Conservation (phyloP, 2,329 filamentous ascomycete genomes). For the Monilinia vaccinii-corymbosi region DNA sequence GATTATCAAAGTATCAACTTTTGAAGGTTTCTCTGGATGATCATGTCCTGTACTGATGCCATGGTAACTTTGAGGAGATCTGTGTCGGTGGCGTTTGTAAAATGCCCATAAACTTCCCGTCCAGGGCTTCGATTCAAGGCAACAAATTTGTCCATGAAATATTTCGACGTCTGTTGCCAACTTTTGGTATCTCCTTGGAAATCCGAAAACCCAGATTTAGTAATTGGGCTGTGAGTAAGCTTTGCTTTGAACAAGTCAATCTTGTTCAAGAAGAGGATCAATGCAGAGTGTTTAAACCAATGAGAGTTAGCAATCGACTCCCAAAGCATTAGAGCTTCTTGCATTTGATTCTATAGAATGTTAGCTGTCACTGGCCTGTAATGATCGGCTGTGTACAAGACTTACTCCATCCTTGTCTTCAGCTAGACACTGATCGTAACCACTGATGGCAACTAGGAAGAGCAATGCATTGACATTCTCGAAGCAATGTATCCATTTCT, state of each 20-base stretch:
- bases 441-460: conserved; percentile 90
- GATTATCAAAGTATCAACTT: conserved; percentile 58
- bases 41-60: conserved; percentile 80
- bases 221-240: conserved; percentile 60
- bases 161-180: conserved; percentile 67
- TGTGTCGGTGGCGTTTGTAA: conserved; percentile 53
- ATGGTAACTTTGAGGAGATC: conserved; percentile 80
- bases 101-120: conserved; percentile 49
- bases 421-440: conserved; percentile 91
- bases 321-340: conserved; percentile 79
- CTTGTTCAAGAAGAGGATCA: conserved; percentile 82
- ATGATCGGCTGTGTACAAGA: conserved; percentile 17
- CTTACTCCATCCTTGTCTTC: conserved; percentile 93
- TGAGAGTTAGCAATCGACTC: conserved; percentile 79
- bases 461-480: conserved; percentile 77
- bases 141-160: conserved; percentile 74
- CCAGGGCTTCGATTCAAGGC: conserved; percentile 58
- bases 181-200: conserved; percentile 64
- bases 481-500: conserved; percentile 75
- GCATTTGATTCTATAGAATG: conserved; percentile 69
- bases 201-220: conserved; percentile 67
- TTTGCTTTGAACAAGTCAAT: conserved; percentile 80
- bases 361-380: conserved; percentile 16
- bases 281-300: conserved; percentile 74
- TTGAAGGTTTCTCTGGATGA: conserved; percentile 75